phyloP scores from a whole-genome alignment of 1,284 basidiomycete genomes.

The Pascua sp. region DNA sequence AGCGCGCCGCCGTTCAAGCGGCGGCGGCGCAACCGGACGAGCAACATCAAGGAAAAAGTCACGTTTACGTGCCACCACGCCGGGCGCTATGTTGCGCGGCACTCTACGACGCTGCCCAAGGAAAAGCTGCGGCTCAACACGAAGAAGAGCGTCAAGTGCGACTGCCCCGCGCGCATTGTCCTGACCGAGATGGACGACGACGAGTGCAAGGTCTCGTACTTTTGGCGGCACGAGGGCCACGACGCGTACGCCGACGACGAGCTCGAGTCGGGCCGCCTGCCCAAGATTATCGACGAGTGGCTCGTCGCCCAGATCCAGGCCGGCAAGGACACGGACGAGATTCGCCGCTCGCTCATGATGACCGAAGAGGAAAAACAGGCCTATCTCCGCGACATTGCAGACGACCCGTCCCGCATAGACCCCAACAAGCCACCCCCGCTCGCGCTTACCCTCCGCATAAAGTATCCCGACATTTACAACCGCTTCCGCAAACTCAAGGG shows the following conservation, averaged over 20 bases:
- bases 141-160: slow-evolving; percentile 46
- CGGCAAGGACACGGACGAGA: slow-evolving; percentile 40
- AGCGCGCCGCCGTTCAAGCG: slow-evolving; percentile 36
- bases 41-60: slow-evolving; percentile 40
- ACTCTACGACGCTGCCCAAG: slow-evolving; percentile 34
- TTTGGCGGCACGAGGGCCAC: slow-evolving; percentile 46
- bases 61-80: slow-evolving; percentile 48
- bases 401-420: slow-evolving; percentile 30
- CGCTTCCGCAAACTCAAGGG: slow-evolving; percentile 45
- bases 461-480: slow-evolving; percentile 49
- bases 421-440: slow-evolving; percentile 39
- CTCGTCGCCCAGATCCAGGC: slow-evolving; percentile 37
- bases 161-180: slow-evolving; percentile 41
- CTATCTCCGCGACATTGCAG: slow-evolving; percentile 34
- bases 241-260: slow-evolving; percentile 41
- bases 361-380: slow-evolving; percentile 38
- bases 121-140: slow-evolving; percentile 44
- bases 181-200: slow-evolving; percentile 40
- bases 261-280: slow-evolving; percentile 35
- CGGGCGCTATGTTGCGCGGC: slow-evolving; percentile 40
- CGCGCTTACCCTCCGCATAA: slow-evolving; percentile 38
- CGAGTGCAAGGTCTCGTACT: slow-evolving; percentile 38
- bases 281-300: slow-evolving; percentile 45
- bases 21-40: slow-evolving; percentile 36
- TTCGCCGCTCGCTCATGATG: slow-evolving; percentile 34